Evolutionary conservation across 257 asterid genomes (phyloP), one percentile per base, ranked within the genome.

Genomic region (Solanum sejunctum): DNA sequence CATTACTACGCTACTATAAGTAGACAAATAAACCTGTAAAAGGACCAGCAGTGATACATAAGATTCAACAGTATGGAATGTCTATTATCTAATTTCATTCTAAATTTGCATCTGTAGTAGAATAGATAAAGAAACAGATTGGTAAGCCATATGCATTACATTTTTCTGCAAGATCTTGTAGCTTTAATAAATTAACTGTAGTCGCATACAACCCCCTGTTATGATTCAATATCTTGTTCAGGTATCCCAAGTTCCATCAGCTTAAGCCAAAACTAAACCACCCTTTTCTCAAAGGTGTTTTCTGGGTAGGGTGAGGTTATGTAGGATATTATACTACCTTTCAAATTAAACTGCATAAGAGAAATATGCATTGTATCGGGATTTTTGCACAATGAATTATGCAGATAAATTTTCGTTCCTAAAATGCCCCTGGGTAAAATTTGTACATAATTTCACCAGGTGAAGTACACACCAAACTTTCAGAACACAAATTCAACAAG

Each of bases 21-120:
- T 90, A 77, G 99, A 94, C 90, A 92, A 97, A 7, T 92, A 97
- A 45, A 97, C 99, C 99, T 97, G 92, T 80, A 82, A 86, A 86
- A 82, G 57, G 77, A 67, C 54, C 70, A 66, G 21, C 21, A 61
- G 18, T 66, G 69, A 47, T 66, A 71, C 32, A 13, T 69, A 41
- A 51, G 84, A 54, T 21, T 52, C 9, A 13, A n/a, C 17, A 51
- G 47, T 16, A 51, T 15, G 82, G 63, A 51, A 26, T 18, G 6
- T 77, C 58, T 51, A 51, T 15, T 16, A 9, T 77, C 63, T 26
- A 32, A 66, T 51, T 77, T 63, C 61, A 23, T 47, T 61, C 82
- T 49, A 77, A 23, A 23, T 47, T 60, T 16, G 15, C 7, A 51
- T 28, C 16, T 54, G 28, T 36, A 83, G 49, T 80, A 83, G 32